Conservation (phyloP, 2,329 filamentous ascomycete species). For the Claviceps sp. region DNA sequence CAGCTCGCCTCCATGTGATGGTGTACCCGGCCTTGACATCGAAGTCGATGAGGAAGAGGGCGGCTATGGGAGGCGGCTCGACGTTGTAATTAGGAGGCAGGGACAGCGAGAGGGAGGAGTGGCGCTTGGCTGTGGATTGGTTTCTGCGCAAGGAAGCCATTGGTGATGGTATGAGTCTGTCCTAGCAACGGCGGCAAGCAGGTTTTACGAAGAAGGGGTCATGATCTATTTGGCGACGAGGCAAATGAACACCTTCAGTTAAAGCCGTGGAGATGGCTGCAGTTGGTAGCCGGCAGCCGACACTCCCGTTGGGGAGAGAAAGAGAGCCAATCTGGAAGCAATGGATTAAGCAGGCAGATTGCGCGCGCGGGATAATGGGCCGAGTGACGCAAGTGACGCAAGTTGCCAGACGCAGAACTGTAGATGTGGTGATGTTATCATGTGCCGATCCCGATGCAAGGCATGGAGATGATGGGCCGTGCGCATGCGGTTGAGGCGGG, state of each 20-base stretch:
- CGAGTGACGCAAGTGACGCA: background rate
- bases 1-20: slow-evolving; percentile 72
- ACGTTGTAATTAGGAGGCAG: slow-evolving; percentile 17
- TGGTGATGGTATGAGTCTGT: slow-evolving; percentile 7
- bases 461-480: background rate
- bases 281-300: background rate
- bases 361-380: background rate
- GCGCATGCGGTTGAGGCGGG: background rate
- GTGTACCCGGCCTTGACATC: slow-evolving; percentile 88
- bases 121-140: slow-evolving; percentile 20
- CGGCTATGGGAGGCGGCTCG: slow-evolving; percentile 40
- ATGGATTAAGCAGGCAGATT: background rate
- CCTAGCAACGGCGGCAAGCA: slow-evolving; percentile 8
- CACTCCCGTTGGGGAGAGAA: background rate
- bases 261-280: background rate
- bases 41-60: slow-evolving; percentile 81
- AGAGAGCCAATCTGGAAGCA: background rate
- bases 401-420: background rate
- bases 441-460: background rate
- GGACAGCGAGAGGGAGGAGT: slow-evolving; percentile 22
- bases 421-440: background rate
- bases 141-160: slow-evolving; percentile 28
- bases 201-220: background rate
- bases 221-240: background rate
- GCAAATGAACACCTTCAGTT: background rate